Evolutionary conservation across 2,329 filamentous ascomycete genomes (phyloP).

Genomic region (Cadophora sp.): DNA sequence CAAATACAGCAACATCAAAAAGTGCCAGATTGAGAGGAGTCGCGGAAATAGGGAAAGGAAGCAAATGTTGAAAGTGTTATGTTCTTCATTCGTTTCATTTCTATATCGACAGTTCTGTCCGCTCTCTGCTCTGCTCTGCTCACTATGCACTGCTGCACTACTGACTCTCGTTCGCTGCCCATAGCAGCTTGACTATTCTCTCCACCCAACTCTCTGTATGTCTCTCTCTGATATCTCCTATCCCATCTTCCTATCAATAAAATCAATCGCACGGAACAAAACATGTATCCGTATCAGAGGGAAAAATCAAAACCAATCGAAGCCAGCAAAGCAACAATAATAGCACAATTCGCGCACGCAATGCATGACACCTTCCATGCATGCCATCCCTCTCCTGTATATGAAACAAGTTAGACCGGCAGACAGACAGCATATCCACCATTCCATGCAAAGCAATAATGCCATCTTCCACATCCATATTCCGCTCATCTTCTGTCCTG

Average conservation of each 20-base stretch:
- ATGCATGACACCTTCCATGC: slow-evolving; percentile 1
- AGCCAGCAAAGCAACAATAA: neutral
- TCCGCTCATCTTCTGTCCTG: neutral
- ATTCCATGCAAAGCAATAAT: neutral
- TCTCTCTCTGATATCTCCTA: neutral
- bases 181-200: too few relatives aligned
- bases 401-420: neutral
- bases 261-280: slow-evolving; percentile 1
- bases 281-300: neutral
- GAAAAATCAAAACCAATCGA: neutral
- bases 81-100: too few relatives aligned
- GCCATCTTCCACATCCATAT: neutral
- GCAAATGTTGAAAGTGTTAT: too few relatives aligned
- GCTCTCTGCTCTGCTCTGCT: neutral
- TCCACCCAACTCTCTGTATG: neutral
- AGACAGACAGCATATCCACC: neutral
- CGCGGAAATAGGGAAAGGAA: too few relatives aligned
- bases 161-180: too few relatives aligned
- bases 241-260: neutral
- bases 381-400: neutral
- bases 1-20: too few relatives aligned
- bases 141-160: neutral
- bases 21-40: too few relatives aligned
- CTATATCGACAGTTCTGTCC: neutral
- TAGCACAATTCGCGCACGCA: neutral